phyloP scores from a whole-genome alignment of 2,329 filamentous ascomycete genomes.

The Conoideocrella luteorostrata region DNA sequence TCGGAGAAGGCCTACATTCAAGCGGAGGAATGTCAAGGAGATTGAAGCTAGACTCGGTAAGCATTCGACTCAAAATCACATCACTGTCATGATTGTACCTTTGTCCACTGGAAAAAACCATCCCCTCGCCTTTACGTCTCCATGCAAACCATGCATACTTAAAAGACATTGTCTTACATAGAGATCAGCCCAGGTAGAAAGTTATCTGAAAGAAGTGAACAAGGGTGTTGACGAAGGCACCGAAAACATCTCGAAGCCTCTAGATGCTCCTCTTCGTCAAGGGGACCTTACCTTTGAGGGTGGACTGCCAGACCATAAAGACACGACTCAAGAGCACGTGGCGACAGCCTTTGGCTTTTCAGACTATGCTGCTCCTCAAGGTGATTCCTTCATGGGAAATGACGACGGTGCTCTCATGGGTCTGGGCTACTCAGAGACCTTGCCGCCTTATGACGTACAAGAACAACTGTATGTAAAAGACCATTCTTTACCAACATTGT shows the following conservation, averaged over 20 bases:
- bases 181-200: slow-evolving; percentile 69
- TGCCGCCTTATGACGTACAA: slow-evolving; percentile 72
- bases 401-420: slow-evolving; percentile 52
- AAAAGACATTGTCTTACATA: no score
- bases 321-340: slow-evolving; percentile 8
- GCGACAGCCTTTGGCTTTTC: slow-evolving; percentile 11
- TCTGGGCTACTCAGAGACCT: slow-evolving; percentile 72
- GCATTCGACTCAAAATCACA: no score
- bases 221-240: slow-evolving; percentile 18
- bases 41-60: slow-evolving; percentile 80
- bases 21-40: slow-evolving; percentile 84
- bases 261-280: slow-evolving; percentile 5
- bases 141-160: no score
- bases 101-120: no score
- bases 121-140: no score
- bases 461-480: slow-evolving; percentile 65
- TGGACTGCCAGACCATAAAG: slow-evolving; percentile 12
- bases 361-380: slow-evolving; percentile 11
- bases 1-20: slow-evolving; percentile 79
- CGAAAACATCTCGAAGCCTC: slow-evolving; percentile 2
- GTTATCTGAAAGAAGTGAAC: slow-evolving; percentile 62
- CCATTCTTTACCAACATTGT: background rate
- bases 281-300: slow-evolving; percentile 10
- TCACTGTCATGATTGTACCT: no score
- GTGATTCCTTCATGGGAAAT: slow-evolving; percentile 8